phyloP scores from a whole-genome alignment of 495 filamentous ascomycete species.

The Acidomyces sp. region DNA sequence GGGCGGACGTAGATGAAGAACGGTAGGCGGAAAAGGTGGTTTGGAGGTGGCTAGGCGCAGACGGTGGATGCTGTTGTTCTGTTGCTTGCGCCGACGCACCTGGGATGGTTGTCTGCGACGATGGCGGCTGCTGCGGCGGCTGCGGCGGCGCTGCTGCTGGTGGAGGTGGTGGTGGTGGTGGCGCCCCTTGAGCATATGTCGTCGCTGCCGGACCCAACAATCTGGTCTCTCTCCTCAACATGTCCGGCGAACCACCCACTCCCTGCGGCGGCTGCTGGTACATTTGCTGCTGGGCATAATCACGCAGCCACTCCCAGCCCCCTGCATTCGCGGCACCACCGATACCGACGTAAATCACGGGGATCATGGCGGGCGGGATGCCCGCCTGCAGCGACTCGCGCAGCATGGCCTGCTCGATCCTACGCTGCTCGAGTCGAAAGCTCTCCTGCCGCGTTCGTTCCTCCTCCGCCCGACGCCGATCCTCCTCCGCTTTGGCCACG shows the following conservation, averaged over 20 bases:
- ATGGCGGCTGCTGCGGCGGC: neutral
- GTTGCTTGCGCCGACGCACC: too few relatives aligned
- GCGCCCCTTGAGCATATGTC: conserved; percentile 15
- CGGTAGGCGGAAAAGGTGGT: conserved; percentile 18
- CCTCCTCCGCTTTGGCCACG: conserved; percentile 71
- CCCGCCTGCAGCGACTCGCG: conserved; percentile 66
- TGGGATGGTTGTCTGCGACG: conserved; percentile 5
- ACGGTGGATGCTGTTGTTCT: neutral
- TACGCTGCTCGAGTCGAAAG: conserved; percentile 64
- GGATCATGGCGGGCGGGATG: conserved; percentile 74
- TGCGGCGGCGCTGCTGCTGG: conserved; percentile 11
- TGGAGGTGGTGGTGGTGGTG: conserved; percentile 21
- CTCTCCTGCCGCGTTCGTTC: conserved; percentile 75
- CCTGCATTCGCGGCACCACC: conserved; percentile 50
- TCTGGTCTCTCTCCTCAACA: conserved; percentile 35
- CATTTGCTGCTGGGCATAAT: conserved; percentile 42
- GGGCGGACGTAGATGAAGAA: conserved; percentile 22
- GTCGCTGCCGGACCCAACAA: conserved; percentile 23
- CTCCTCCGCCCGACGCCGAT: conserved; percentile 71
- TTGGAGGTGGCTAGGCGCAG: neutral
- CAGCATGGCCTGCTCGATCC: conserved; percentile 72
- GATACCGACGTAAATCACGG: conserved; percentile 79
- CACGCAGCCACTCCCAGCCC: conserved; percentile 61
- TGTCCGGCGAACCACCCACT: too few relatives aligned
- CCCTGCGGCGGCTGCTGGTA: conserved; percentile 33